Evolutionary conservation across 257 asterid genomes (phyloP).

Genomic region (Petunia axillaris): DNA sequence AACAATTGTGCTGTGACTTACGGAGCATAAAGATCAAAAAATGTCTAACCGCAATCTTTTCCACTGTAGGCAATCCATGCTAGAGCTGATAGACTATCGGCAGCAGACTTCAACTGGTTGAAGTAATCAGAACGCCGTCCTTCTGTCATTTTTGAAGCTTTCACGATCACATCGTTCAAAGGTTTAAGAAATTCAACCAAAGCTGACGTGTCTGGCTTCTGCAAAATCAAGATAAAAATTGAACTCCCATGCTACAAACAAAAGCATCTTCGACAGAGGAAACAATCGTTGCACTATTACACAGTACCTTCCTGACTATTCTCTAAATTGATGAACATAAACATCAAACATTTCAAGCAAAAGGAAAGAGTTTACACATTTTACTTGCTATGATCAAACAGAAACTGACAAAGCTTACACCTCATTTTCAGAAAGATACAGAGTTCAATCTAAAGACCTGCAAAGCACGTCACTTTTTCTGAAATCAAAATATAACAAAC

Average conservation of each 20-base stretch:
- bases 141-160: conserved; percentile 75
- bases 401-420: not conserved
- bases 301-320: not conserved
- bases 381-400: not conserved
- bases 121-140: conserved; percentile 79
- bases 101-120: conserved; percentile 88
- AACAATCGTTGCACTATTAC: not conserved
- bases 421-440: not conserved
- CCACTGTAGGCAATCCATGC: conserved; percentile 97
- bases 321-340: not conserved
- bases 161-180: conserved; percentile 66
- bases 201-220: conserved; percentile 88
- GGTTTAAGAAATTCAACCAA: conserved; percentile 84
- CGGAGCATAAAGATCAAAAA: not conserved
- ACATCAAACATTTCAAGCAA: conserved; percentile 8
- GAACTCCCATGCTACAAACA: not conserved
- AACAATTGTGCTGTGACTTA: not conserved
- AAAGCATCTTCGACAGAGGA: not conserved
- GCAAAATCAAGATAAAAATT: conserved; percentile 35
- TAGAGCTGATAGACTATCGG: conserved; percentile 83
- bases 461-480: not conserved
- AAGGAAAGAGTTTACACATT: not conserved
- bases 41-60: conserved; percentile 78
- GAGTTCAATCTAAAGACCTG: not conserved
- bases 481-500: not conserved